These are phyloP conservation scores for Phanerodontia chrysosporium DNA, from an alignment of 768 basidiomycete genomes.

Conservation along the genomic window DNA sequence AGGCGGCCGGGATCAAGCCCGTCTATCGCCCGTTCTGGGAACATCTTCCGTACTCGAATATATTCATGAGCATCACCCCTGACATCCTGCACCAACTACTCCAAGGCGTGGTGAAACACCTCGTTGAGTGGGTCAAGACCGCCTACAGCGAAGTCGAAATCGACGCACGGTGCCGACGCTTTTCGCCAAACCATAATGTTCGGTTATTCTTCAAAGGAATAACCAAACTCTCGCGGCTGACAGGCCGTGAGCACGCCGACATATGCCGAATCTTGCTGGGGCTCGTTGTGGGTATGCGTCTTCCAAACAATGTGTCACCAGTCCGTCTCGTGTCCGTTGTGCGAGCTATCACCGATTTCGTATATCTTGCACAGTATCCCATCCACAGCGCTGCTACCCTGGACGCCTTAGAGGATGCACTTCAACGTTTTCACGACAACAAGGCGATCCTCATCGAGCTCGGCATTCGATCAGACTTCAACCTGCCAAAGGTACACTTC, in stretches of 20 bases:
- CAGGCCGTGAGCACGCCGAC: conserved; percentile 26
- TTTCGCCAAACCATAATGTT: conserved; percentile 34
- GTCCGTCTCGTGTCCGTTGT: conserved; percentile 12
- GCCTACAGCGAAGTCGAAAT: conserved; percentile 29
- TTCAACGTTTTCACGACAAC: conserved; percentile 18
- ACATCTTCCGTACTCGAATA: conserved; percentile 20
- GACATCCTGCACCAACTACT: conserved; percentile 28
- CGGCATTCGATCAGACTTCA: conserved; percentile 17
- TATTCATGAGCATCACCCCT: conserved; percentile 21
- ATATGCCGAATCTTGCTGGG: conserved; percentile 10
- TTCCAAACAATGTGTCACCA: conserved; percentile 1
- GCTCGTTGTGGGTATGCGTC: conserved; percentile 16
- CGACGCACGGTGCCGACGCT: conserved; percentile 28
- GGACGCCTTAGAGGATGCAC: conserved; percentile 8
- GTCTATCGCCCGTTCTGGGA: conserved; percentile 23
- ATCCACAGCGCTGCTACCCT: conserved; percentile 16
- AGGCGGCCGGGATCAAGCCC: conserved; percentile 16
- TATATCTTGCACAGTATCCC: conserved; percentile 22
- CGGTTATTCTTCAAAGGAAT: conserved; percentile 35
- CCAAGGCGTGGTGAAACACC: conserved; percentile 31
- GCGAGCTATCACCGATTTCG: conserved; percentile 21
- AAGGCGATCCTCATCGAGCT: conserved; percentile 22
- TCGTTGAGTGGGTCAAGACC: conserved; percentile 28
- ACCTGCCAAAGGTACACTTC: conserved; percentile 21
- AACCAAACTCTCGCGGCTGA: conserved; percentile 25